phyloP scores from a whole-genome alignment of 1,284 basidiomycete species.

The Phellinidium pouzarii region DNA sequence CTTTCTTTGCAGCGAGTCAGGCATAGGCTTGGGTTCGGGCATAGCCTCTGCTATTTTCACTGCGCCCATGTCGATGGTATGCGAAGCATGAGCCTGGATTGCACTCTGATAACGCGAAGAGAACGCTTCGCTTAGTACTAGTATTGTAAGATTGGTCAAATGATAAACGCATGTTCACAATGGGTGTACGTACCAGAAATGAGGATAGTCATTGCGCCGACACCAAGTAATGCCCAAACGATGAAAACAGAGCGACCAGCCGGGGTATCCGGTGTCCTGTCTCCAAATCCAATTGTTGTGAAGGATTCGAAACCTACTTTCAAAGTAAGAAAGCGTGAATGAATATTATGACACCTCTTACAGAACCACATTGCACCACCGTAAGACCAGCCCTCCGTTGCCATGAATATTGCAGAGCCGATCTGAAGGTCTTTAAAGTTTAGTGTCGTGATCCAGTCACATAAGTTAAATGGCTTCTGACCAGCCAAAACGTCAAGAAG shows the following conservation, averaged over 20 bases:
- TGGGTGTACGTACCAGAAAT: constrained; percentile 48
- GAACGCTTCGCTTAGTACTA: constrained; percentile 62
- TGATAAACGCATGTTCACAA: background rate
- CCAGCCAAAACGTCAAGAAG: constrained; percentile 55
- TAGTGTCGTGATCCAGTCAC: background rate
- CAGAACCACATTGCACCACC: constrained; percentile 66
- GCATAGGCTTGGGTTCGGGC: background rate
- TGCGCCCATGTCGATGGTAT: background rate
- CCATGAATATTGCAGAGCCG: constrained; percentile 49
- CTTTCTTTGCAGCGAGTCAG: background rate
- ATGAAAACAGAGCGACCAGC: constrained; percentile 75
- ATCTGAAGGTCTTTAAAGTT: constrained; percentile 27
- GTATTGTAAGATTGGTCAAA: constrained; percentile 14
- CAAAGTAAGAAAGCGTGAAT: constrained; percentile 21
- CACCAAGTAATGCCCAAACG: constrained; percentile 73
- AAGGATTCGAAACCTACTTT: constrained; percentile 51
- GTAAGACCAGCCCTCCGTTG: constrained; percentile 46
- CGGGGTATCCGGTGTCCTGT: constrained; percentile 52
- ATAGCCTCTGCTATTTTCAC: background rate
- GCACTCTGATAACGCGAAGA: constrained; percentile 46
- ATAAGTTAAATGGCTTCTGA: constrained; percentile 24
- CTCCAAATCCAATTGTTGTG: constrained; percentile 68
- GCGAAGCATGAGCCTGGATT: constrained; percentile 26
- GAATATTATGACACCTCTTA: constrained; percentile 28
- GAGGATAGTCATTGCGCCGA: constrained; percentile 68